Base-by-base conservation (phyloP, 2,329 filamentous ascomycete genomes). In the Pseudofabraea citricarpa region DNA sequence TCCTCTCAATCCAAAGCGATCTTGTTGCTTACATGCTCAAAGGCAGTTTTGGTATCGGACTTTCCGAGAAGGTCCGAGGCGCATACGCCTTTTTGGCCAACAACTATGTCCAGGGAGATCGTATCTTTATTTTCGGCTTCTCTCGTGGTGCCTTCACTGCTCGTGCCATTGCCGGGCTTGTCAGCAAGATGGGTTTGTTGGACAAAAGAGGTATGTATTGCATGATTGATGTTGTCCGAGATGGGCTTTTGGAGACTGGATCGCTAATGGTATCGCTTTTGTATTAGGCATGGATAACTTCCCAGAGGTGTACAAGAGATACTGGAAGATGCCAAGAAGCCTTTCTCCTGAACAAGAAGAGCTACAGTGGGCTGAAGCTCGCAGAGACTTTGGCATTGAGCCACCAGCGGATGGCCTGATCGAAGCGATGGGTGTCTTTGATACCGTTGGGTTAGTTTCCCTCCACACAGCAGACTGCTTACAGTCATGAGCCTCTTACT, bases 11-110 rank as follows among this genome's bases (percentile, higher is more conserved):
- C n/a, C n/a, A n/a, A n/a, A n/a, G n/a, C n/a, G n/a, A 12, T 29
- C 13, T 6, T 2, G 5, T 12, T 15, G 26, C 26, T 29, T 29
- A 29, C 15, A 13, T 29, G 5, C 2, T 13, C 8, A 13, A 5
- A 5, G 20, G 21, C 24, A 24, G 15, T 10, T 24, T 41, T 23
- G 39, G 39, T 4, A n/a, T 32, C 19, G 39, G 39, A 22, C 39
- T 41, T 33, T 29, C 27, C 13, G 31, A 22, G 10, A 32, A 41
- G 16, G 27, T 41, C 6, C 18, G 22, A 13, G 9, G 20, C 10
- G 23, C 24, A 7, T 72, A 72, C 50, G 58, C 61, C 15, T 72
- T 72, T 45, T 50, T 71, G 3, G 64, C 64, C 5, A 64, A 63
- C 45, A 71, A 71, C 46, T 70, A 67, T 45, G 45, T 51, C 10